Evolutionary conservation across 495 filamentous ascomycete species (phyloP), one percentile per base, ranked within the genome.

Genomic region (Achaetomiella virescens): DNA sequence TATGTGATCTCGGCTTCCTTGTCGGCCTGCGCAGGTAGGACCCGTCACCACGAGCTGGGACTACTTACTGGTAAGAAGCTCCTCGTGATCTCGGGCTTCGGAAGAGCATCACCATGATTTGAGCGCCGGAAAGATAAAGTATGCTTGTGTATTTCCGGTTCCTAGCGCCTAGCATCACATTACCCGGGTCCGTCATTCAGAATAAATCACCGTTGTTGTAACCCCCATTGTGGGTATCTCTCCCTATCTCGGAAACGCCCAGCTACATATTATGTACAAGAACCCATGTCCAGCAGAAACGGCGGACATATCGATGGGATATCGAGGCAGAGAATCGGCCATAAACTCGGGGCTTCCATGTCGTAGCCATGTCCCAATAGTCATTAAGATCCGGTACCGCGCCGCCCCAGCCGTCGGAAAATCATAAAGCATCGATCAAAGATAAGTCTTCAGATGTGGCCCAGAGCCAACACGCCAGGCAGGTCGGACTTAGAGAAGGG

Each of bases 251-350:
- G 49, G 27, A 47, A 61, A 54, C 22, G 31, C 48, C 42, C 42
- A 52, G 29, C 21, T 61, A 56, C 59, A 55, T 44, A 58, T 38
- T 61, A 64, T 66, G 64, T 66, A 66, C 64, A 66, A 53, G 52
- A 66, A 58, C 48, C 50, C 43, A 61, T 64, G 64, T 46, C 51
- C 46, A 22, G 43, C 43, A 46, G 9, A 25, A 45, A 52, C 42
- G n/a, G 41, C 55, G 43, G 57, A 53, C 58, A 63, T 58, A 57
- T 58, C 48, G 48, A 57, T 56, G 62, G 49, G 58, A 64, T 63
- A 58, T 61, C 52, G 53, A 54, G 56, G 52, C 29, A 48, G 55
- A 59, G 40, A 52, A 36, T 44, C 47, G 49, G 41, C 56, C 48
- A 55, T 45, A 55, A 61, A 48, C 45, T 47, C 48, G 57, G 53